phyloP scores from a whole-genome alignment of 139 green algal species.

The Closterium sp. region DNA sequence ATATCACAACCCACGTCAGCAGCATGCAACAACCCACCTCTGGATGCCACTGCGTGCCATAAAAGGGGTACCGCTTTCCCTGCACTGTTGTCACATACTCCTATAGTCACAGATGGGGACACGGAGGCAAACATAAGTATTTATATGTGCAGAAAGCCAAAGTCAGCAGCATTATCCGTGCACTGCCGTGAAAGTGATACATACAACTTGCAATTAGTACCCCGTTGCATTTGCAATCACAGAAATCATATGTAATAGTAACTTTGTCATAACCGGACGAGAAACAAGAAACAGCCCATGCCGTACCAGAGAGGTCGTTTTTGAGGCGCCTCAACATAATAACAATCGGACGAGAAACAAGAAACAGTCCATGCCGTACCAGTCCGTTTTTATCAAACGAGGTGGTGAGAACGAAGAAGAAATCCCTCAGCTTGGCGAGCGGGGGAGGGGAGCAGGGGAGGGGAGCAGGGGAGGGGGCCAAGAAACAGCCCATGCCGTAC shows the following conservation, averaged over 20 bases:
- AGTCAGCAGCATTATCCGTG: no score
- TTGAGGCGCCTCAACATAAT: no score
- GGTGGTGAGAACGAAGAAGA: background rate
- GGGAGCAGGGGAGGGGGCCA: no score
- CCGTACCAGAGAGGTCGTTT: no score
- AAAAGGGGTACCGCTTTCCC: background rate
- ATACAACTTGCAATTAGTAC: no score
- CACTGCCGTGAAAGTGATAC: no score
- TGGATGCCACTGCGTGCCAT: background rate
- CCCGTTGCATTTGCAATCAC: no score
- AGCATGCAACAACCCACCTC: background rate
- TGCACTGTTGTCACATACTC: background rate
- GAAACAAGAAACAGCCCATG: background rate
- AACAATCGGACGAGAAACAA: background rate
- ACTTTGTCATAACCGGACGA: no score
- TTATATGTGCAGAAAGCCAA: no score
- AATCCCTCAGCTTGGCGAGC: background rate
- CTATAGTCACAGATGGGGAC: background rate
- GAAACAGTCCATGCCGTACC: background rate
- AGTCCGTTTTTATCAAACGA: background rate
- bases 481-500: background rate
- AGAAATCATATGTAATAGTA: no score
- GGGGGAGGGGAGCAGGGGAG: no score
- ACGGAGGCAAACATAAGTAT: background rate
- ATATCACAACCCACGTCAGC: no score